Conservation (phyloP, 306 rosid genomes). For the Cucurbita maxima region DNA sequence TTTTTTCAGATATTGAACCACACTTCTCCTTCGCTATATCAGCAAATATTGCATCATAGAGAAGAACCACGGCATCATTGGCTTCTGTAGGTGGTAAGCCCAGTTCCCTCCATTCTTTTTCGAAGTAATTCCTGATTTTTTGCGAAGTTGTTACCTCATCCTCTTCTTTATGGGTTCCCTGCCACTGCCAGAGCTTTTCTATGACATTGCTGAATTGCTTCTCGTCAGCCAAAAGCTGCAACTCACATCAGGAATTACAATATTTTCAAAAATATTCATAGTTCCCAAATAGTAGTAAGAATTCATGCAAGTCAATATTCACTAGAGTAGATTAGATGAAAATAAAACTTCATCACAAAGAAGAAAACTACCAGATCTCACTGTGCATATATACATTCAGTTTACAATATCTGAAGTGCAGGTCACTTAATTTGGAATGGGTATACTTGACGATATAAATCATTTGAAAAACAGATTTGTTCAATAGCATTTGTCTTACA, state of each 20-base stretch:
- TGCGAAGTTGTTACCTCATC: constrained; percentile 21
- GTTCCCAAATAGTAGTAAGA: background rate
- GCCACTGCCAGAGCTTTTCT: constrained; percentile 24
- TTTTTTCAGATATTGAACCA: constrained; percentile 22
- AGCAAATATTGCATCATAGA: constrained; percentile 56
- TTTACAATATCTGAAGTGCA: background rate
- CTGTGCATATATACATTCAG: background rate
- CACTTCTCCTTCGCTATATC: constrained; percentile 26
- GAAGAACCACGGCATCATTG: constrained; percentile 43
- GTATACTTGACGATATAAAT: background rate
- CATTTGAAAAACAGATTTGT: background rate
- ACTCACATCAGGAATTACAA: background rate
- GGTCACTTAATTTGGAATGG: background rate
- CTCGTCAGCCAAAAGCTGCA: constrained; percentile 70
- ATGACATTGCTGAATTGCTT: constrained; percentile 34
- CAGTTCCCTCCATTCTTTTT: constrained; percentile 39
- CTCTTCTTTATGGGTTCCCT: constrained; percentile 26
- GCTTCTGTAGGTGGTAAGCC: constrained; percentile 48
- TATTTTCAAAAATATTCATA: background rate
- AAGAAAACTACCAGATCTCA: background rate
- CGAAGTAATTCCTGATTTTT: constrained; percentile 42
- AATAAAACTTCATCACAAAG: background rate
- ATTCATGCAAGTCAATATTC: background rate
- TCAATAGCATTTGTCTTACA: background rate
- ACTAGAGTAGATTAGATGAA: background rate